These are phyloP conservation scores for Thalassiosira sp. DNA, from an alignment of 352 stramenopile genomes.

Conservation along the genomic window DNA sequence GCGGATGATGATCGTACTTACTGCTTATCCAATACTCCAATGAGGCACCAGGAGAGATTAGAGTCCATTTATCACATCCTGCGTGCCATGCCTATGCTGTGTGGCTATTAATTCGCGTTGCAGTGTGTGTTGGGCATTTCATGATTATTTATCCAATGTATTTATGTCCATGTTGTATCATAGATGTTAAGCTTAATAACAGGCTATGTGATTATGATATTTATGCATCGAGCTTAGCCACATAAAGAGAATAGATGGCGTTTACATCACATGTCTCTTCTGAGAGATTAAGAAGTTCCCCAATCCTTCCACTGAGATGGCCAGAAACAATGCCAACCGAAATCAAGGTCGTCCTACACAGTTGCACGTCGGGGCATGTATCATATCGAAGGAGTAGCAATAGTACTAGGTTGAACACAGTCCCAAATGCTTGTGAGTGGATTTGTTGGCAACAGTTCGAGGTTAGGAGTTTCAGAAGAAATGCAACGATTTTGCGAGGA, in stretches of 20 bases:
- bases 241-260: constrained; percentile 20
- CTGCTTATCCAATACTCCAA: neutral
- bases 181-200: neutral
- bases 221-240: neutral
- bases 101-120: neutral
- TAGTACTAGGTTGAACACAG: constrained; percentile 52
- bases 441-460: constrained; percentile 35
- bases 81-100: constrained; percentile 3
- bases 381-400: constrained; percentile 50
- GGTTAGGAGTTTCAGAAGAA: constrained; percentile 14
- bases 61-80: constrained; percentile 1
- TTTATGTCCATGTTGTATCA: no score
- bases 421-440: constrained; percentile 14
- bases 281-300: constrained; percentile 36
- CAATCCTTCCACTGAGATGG: constrained; percentile 44
- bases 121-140: no score
- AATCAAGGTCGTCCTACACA: constrained; percentile 28
- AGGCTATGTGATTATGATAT: neutral
- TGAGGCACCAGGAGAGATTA: constrained; percentile 2
- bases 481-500: constrained; percentile 11
- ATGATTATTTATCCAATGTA: no score
- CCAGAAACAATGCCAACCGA: constrained; percentile 40
- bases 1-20: constrained; percentile 9
- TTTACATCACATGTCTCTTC: constrained; percentile 8
- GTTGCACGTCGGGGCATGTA: constrained; percentile 40